A percentile compares a stretch with the other conserved stretches of the same genome.
Conservation (phyloP, 257 asterid species). For the Paulownia fortunei region DNA sequence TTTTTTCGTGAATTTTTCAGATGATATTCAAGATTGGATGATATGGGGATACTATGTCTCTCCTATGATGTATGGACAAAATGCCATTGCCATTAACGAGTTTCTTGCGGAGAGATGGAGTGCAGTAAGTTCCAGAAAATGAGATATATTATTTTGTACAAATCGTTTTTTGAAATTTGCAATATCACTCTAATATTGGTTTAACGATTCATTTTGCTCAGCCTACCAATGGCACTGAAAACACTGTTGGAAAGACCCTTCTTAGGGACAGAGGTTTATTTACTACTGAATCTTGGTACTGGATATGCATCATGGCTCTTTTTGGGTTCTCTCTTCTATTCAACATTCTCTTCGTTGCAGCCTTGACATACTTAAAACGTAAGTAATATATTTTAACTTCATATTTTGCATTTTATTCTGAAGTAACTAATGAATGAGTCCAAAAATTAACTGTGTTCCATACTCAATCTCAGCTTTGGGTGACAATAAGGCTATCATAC, state of each 20-base stretch:
- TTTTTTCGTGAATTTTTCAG: conserved; percentile 33
- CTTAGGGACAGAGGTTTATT: conserved; percentile 61
- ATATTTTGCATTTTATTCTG: neutral
- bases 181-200: conserved; percentile 3
- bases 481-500: conserved; percentile 46
- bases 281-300: conserved; percentile 62
- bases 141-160: no score
- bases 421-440: neutral
- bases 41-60: conserved; percentile 83
- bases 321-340: conserved; percentile 59
- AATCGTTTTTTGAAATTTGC: neutral
- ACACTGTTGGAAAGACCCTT: conserved; percentile 60
- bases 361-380: conserved; percentile 66
- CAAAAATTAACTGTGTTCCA: conserved; percentile 7
- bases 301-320: conserved; percentile 72
- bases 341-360: conserved; percentile 51
- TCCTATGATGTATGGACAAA: conserved; percentile 81
- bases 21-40: conserved; percentile 62
- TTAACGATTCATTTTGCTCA: conserved; percentile 29
- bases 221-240: conserved; percentile 46
- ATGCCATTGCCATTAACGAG: conserved; percentile 73
- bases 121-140: conserved; percentile 57
- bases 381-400: conserved; percentile 20
- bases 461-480: conserved; percentile 51
- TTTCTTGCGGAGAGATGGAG: conserved; percentile 78